These are phyloP conservation scores for Mesotaenium endlicherianum DNA, from an alignment of 139 green algal genomes.

Conservation along the genomic window DNA sequence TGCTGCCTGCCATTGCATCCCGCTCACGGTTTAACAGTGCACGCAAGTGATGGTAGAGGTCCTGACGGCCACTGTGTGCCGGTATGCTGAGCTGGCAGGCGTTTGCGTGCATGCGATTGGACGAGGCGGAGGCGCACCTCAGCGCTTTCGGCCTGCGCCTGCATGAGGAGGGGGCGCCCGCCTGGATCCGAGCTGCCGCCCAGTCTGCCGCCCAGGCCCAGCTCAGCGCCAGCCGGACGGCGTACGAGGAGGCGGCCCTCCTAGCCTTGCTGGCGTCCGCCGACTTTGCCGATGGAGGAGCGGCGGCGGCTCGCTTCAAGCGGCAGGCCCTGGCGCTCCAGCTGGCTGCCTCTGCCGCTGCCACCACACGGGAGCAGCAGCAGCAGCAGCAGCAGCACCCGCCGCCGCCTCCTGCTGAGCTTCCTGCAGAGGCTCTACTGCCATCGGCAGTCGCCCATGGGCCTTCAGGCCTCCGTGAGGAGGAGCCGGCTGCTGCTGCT, in stretches of 20 bases:
- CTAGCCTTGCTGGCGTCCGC: conserved; percentile 6
- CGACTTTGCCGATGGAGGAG: conserved; percentile 26
- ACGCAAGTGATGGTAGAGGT: too few relatives aligned
- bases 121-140: neutral
- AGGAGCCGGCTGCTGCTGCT: too few relatives aligned
- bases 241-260: neutral
- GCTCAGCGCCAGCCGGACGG: neutral
- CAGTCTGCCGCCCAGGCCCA: conserved; percentile 1
- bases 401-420: too few relatives aligned
- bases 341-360: neutral
- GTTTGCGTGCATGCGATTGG: neutral
- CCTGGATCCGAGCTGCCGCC: neutral
- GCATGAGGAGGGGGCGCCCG: neutral
- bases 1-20: too few relatives aligned
- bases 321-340: neutral
- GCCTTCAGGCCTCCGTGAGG: too few relatives aligned
- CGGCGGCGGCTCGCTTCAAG: neutral
- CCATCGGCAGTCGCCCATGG: neutral
- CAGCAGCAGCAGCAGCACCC: neutral
- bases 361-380: neutral
- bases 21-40: too few relatives aligned
- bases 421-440: neutral
- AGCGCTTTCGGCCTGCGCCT: neutral
- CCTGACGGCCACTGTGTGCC: too few relatives aligned
- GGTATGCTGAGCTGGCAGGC: too few relatives aligned